phyloP scores from a whole-genome alignment of 805 yeast genomes.

The Saturnispora halmiae region DNA sequence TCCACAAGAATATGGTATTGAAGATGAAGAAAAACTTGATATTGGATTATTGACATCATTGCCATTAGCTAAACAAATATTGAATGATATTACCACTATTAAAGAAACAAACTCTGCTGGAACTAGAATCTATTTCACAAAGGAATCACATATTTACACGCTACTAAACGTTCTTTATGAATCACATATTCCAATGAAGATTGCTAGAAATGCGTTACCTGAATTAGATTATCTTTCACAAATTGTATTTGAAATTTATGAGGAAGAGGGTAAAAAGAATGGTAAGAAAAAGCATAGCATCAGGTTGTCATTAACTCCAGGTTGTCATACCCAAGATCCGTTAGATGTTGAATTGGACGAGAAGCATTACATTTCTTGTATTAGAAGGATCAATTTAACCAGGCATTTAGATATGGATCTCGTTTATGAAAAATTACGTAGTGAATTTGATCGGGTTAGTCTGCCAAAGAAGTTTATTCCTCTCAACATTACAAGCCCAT shows the following conservation, averaged over 20 bases:
- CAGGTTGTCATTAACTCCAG: slow-evolving; percentile 88
- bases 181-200: slow-evolving; percentile 88
- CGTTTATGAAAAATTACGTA: slow-evolving; percentile 69
- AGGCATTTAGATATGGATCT: slow-evolving; percentile 89
- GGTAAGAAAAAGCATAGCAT: slow-evolving; percentile 81
- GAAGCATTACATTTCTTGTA: slow-evolving; percentile 93
- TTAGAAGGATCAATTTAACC: slow-evolving; percentile 82
- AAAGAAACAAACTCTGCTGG: slow-evolving; percentile 74
- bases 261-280: slow-evolving; percentile 51
- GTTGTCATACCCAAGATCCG: slow-evolving; percentile 97
- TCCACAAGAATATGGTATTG: slow-evolving; percentile 98
- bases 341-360: slow-evolving; percentile 93
- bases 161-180: slow-evolving; percentile 84
- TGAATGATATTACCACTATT: slow-evolving; percentile 72
- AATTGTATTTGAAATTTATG: slow-evolving; percentile 87
- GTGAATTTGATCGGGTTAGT: slow-evolving; percentile 76
- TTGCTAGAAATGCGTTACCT: slow-evolving; percentile 90
- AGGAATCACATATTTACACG: slow-evolving; percentile 95
- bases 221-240: slow-evolving; percentile 94
- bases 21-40: slow-evolving; percentile 89
- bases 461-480: slow-evolving; percentile 89
- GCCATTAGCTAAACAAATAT: slow-evolving; percentile 83
- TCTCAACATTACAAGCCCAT: slow-evolving; percentile 64
- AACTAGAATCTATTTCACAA: slow-evolving; percentile 84
- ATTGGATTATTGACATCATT: slow-evolving; percentile 90